These are phyloP conservation scores for Macrophomina phaseolina DNA, from an alignment of 2,329 filamentous ascomycete species.

Conservation along the genomic window DNA sequence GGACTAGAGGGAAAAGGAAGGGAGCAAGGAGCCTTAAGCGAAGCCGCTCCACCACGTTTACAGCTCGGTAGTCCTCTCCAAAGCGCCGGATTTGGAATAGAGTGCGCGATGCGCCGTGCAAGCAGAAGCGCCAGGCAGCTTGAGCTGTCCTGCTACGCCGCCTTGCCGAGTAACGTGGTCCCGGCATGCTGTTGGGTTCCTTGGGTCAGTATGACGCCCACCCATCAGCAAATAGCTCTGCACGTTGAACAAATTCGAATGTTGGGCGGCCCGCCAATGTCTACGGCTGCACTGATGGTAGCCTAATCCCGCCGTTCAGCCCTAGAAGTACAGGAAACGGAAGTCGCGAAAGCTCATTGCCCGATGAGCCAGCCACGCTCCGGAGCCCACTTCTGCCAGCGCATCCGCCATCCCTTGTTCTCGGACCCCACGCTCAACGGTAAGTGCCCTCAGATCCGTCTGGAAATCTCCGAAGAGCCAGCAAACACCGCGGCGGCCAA, in stretches of 20 bases:
- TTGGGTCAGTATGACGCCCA: background rate
- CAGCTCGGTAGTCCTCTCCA: background rate
- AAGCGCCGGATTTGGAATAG: constrained; percentile 4
- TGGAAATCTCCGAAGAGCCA: background rate
- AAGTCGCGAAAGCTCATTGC: background rate
- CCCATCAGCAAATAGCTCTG: background rate
- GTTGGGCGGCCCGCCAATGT: background rate
- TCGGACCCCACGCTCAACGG: background rate
- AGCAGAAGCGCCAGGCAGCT: background rate
- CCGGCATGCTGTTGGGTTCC: background rate
- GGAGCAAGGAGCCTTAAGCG: background rate
- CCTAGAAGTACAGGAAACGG: background rate
- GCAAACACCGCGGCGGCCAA: background rate
- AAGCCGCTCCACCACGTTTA: background rate
- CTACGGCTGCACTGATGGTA: background rate
- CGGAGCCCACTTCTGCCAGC: background rate
- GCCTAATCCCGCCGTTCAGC: background rate
- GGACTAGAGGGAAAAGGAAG: background rate
- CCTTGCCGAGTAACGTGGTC: background rate
- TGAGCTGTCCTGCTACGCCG: background rate
- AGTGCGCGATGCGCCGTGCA: background rate
- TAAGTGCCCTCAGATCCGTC: background rate
- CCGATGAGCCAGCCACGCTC: background rate
- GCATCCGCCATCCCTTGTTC: background rate
- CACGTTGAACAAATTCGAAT: background rate